Evolutionary conservation across 768 basidiomycete genomes (phyloP), one percentile per base, ranked within the genome.

Genomic region (Collybia nuda): DNA sequence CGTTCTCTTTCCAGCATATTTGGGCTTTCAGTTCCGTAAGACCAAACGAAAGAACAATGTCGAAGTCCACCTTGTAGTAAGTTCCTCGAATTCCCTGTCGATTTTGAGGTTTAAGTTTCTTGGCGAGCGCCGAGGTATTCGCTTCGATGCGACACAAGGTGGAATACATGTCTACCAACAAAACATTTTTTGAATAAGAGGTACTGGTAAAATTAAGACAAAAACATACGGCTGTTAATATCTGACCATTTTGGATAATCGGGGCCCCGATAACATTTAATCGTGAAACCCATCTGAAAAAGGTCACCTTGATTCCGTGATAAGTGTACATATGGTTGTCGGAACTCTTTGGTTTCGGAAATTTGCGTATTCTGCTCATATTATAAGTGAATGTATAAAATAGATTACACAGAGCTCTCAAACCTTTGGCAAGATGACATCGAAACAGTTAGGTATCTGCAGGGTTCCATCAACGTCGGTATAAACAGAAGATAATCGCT

Each of bases 301-400:
- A 55, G 44, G 5, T 47, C 36, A 17, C 37, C 40, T 12, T 6
- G 35, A 1, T 46, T 44, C 2, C 26, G 35, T 19, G n/a, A 41
- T 0, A 35, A n/a, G 3, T 24, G 41, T 21, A 15, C 22, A 32
- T 53, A 61, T 26, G 52, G 23, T 6, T 43, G 45, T 14, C 60
- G 51, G 38, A 63, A 66, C 38, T 58, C 58, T 15, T 45, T 53
- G 5, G 46, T 58, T 54, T 64, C 60, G 5, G 59, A 55, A 8
- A 66, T 57, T 65, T 65, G 65, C 62, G 75, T 51, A 65, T 71
- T 58, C 77, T 79, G 37, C 23, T 46, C 40, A 38, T 14, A 18
- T 2, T 24, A 2, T 6, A 22, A 15, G 6, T 9, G 8, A 14
- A 2, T 15, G 18, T n/a, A n/a, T n/a, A n/a, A n/a, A n/a, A 19